Conservation (phyloP, 352 stramenopile genomes). For the Thalassiosira mediterranea region DNA sequence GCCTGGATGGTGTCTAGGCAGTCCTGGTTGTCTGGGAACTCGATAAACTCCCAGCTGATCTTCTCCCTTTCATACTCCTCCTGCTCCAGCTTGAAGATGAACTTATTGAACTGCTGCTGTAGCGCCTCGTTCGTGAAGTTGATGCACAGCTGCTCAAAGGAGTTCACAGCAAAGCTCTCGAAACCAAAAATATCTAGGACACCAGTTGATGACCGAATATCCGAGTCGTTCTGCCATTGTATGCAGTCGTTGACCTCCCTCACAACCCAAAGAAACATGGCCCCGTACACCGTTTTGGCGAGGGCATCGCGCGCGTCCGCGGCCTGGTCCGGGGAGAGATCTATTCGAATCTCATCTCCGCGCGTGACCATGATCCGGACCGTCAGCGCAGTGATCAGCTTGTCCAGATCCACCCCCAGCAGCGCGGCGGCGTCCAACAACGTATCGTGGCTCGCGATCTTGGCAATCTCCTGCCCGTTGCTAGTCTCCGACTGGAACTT, state of each 20-base stretch:
- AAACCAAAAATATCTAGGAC: conserved; percentile 99
- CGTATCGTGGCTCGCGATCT: conserved; percentile 70
- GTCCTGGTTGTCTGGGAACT: conserved; percentile 83
- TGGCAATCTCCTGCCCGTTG: conserved; percentile 76
- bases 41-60: conserved; percentile 83
- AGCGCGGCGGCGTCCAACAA: conserved; percentile 79
- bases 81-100: conserved; percentile 97
- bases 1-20: conserved; percentile 83
- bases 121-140: conserved; percentile 90
- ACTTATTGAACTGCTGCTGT: conserved; percentile 91
- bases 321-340: conserved; percentile 88
- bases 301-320: conserved; percentile 90
- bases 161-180: conserved; percentile 96
- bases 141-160: conserved; percentile 88
- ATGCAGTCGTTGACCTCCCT: conserved; percentile 81
- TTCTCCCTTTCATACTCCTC: conserved; percentile 96
- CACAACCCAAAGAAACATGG: conserved; percentile 95
- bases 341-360: conserved; percentile 89
- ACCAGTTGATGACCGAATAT: conserved; percentile 87
- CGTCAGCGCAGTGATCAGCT: conserved; percentile 81
- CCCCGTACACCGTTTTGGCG: conserved; percentile 84
- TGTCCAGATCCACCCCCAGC: conserved; percentile 83
- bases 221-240: conserved; percentile 75
- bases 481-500: conserved; percentile 87
- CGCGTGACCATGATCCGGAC: conserved; percentile 78